Percentiles rank a stretch among this genome's conserved stretches.
Evolutionary conservation across 345 rosid genomes (phyloP).

Genomic region (Limnanthes douglasii): DNA sequence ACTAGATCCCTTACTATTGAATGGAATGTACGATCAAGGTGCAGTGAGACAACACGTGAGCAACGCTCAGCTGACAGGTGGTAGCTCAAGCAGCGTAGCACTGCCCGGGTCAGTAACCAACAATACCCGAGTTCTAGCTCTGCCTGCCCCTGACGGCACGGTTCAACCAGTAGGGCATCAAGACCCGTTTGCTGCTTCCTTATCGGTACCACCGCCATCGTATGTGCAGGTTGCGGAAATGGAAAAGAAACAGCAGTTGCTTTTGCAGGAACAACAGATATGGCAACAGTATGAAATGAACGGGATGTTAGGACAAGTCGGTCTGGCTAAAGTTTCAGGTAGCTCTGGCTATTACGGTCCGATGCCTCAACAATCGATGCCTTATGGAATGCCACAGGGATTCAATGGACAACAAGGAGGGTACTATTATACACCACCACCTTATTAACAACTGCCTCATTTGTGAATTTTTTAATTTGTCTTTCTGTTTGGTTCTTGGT

Average conservation of each 20-base stretch:
- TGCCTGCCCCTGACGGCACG: constrained; percentile 51
- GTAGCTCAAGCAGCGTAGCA: constrained; percentile 74
- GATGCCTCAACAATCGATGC: constrained; percentile 20
- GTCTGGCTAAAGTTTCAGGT: constrained; percentile 25
- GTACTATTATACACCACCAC: constrained; percentile 33
- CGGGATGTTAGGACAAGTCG: constrained; percentile 51
- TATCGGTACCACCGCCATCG: constrained; percentile 34
- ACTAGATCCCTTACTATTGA: constrained; percentile 56
- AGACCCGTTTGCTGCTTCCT: constrained; percentile 45
- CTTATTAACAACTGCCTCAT: too few relatives aligned
- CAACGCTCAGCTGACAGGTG: constrained; percentile 53
- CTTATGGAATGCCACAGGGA: constrained; percentile 57
- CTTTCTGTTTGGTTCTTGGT: too few relatives aligned
- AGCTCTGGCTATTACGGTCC: constrained; percentile 24
- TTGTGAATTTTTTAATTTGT: too few relatives aligned
- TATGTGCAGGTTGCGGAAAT: constrained; percentile 54
- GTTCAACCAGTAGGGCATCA: constrained; percentile 30
- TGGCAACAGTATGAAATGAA: constrained; percentile 38
- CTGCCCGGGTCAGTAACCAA: constrained; percentile 36
- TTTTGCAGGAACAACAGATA: constrained; percentile 37
- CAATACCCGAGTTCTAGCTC: constrained; percentile 33
- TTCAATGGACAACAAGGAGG: constrained; percentile 25
- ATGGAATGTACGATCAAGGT: constrained; percentile 96
- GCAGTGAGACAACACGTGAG: constrained; percentile 73
- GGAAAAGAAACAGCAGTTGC: constrained; percentile 41